Evolutionary conservation across 495 filamentous ascomycete species (phyloP), one percentile per base, ranked within the genome.

Genomic region (Neurospora sublineolata): DNA sequence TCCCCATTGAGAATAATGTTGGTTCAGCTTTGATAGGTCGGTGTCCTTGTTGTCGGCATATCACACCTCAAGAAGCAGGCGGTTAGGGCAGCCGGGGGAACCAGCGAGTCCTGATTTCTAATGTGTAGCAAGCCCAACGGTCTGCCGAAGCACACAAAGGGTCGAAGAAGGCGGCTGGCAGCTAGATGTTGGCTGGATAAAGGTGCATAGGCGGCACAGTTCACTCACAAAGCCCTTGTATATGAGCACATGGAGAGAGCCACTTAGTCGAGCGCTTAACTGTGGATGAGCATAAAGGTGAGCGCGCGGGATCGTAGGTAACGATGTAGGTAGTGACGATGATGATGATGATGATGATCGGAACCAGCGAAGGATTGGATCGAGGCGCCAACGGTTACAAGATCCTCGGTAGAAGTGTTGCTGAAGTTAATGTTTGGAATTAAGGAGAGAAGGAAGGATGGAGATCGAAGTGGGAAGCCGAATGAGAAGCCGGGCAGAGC

Each of bases 1-100:
- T 80, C 77, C 83, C 83, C 83, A 85, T 85, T 83, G 83, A 82
- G 80, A 83, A 75, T 71, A 77, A 75, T 70, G 69, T 72, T 46
- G 70, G 38, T 68, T 70, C 67, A 60, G 39, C 71, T 46, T 67
- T 44, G 40, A 41, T 27, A 74, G 70, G 41, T 60, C 58, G n/a
- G 71, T 74, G 70, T 73, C 69, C 38, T 75, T 70, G 68, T 72
- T 73, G 69, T 75, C 74, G n/a, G n/a, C n/a, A 73, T 76, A 46
- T 69, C 71, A 68, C 70, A 69, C 75, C 71, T 42, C 69, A 72
- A 69, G 41, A 68, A 68, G 68, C 40, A 42, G 36, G 70, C 37
- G 42, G 37, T 36, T 68, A 20, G 37, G 40, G 41, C 33, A 67
- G 70, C 68, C 39, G 37, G 64, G 38, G 20, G 39, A 69, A 38